Evolutionary conservation across 768 basidiomycete genomes (phyloP).

Genomic region (Suillus paluster): DNA sequence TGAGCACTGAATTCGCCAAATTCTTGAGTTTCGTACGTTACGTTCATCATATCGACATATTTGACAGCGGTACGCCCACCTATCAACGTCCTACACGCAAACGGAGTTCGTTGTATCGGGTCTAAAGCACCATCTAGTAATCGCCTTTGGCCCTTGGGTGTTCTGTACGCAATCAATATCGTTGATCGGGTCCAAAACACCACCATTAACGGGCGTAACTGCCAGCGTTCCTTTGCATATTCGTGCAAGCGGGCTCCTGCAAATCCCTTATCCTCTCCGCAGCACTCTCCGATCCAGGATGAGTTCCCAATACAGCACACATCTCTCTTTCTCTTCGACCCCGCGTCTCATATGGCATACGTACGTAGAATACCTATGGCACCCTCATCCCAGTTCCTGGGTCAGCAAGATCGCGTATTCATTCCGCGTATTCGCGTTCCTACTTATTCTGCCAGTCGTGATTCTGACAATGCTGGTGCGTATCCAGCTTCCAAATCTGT

Average conservation of each 20-base stretch:
- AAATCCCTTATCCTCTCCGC: constrained; percentile 14
- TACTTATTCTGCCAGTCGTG: constrained; percentile 53
- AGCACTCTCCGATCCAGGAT: constrained; percentile 4
- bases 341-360: constrained; percentile 57
- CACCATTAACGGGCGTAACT: constrained; percentile 5
- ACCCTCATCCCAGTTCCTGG: constrained; percentile 68
- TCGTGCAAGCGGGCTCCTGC: constrained; percentile 4
- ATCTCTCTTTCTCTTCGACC: constrained; percentile 31
- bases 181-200: constrained; percentile 4
- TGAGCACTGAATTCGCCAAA: not conserved
- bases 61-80: constrained; percentile 15
- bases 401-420: constrained; percentile 65
- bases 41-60: constrained; percentile 6
- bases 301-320: constrained; percentile 15
- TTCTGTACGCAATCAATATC: not conserved
- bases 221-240: constrained; percentile 24
- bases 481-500: constrained; percentile 20
- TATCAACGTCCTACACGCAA: constrained; percentile 10
- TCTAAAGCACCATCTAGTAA: constrained; percentile 4
- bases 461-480: constrained; percentile 70
- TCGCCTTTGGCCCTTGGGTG: not conserved
- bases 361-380: constrained; percentile 67
- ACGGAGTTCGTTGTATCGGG: constrained; percentile 5
- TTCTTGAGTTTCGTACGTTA: constrained; percentile 10
- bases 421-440: constrained; percentile 65